A percentile compares a stretch with the other conserved stretches of the same genome.
Conservation (phyloP, 768 basidiomycete species). For the Mycena epipterygia region DNA sequence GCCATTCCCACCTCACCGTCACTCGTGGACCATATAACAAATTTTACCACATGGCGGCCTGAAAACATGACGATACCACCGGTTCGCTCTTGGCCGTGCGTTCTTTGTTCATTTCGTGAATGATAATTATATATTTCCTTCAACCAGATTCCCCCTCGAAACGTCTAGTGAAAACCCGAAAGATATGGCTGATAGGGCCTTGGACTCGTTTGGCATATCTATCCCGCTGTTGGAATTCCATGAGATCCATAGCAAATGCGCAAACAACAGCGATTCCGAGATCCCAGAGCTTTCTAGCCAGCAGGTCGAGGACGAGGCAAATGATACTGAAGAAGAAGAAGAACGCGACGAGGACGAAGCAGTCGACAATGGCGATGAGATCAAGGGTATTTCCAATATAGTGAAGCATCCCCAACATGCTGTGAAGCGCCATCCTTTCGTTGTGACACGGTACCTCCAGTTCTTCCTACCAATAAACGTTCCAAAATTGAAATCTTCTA, state of each 20-base stretch:
- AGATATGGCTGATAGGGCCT: slow-evolving; percentile 14
- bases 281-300: neutral
- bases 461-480: neutral
- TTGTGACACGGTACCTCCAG: slow-evolving; percentile 49
- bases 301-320: neutral
- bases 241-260: slow-evolving; percentile 21
- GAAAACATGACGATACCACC: slow-evolving; percentile 14
- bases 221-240: slow-evolving; percentile 33
- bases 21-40: slow-evolving; percentile 17
- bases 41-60: slow-evolving; percentile 31
- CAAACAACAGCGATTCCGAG: neutral
- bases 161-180: neutral
- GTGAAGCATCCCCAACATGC: slow-evolving; percentile 31
- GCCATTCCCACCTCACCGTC: slow-evolving; percentile 29
- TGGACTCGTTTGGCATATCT: slow-evolving; percentile 32
- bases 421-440: slow-evolving; percentile 49
- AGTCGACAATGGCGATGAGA: neutral
- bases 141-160: slow-evolving; percentile 30
- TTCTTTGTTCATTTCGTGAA: neutral
- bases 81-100: slow-evolving; percentile 32
- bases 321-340: slow-evolving; percentile 9
- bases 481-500: slow-evolving; percentile 16
- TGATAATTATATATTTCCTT: neutral
- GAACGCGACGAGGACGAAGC: neutral
- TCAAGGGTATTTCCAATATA: slow-evolving; percentile 4